These are phyloP conservation scores for Suillus placidus DNA, from an alignment of 768 basidiomycete genomes.

Conservation along the genomic window DNA sequence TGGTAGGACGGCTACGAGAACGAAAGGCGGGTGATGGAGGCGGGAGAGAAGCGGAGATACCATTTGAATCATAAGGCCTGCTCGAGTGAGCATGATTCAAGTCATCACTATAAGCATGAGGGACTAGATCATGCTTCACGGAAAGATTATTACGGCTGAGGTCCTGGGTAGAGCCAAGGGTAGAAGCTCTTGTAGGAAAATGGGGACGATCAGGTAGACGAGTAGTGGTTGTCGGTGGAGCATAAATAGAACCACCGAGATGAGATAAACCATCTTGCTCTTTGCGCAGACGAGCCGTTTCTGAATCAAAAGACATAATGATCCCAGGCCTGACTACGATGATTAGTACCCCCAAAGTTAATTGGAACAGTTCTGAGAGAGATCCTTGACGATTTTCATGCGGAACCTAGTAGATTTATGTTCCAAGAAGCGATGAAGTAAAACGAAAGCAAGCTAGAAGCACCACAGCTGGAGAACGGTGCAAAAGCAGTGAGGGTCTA, in stretches of 20 bases:
- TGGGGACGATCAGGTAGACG: conserved; percentile 54
- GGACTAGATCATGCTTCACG: conserved; percentile 33
- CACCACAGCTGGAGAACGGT: conserved; percentile 8
- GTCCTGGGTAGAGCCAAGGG: conserved; percentile 55
- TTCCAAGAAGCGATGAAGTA: conserved; percentile 7
- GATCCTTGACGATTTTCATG: conserved; percentile 20
- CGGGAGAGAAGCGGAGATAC: conserved; percentile 36
- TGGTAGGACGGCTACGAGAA: conserved; percentile 60
- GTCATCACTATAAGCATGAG: conserved; percentile 70
- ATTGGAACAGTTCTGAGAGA: conserved; percentile 15
- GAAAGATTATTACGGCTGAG: conserved; percentile 50
- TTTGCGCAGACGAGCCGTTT: conserved; percentile 31
- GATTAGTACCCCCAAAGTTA: conserved; percentile 14
- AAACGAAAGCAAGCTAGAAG: conserved; percentile 5
- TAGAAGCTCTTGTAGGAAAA: conserved; percentile 67
- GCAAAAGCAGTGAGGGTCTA: conserved; percentile 12
- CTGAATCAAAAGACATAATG: conserved; percentile 34
- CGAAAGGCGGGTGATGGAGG: conserved; percentile 50
- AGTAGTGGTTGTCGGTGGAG: conserved; percentile 38
- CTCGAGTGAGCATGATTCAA: conserved; percentile 51
- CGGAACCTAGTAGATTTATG: conserved; percentile 16
- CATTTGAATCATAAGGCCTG: conserved; percentile 17
- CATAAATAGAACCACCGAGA: conserved; percentile 33
- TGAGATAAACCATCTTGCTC: conserved; percentile 19
- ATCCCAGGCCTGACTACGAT: conserved; percentile 11